These are phyloP conservation scores for Leccinum sublutescens DNA, from an alignment of 768 basidiomycete genomes.

Conservation along the genomic window DNA sequence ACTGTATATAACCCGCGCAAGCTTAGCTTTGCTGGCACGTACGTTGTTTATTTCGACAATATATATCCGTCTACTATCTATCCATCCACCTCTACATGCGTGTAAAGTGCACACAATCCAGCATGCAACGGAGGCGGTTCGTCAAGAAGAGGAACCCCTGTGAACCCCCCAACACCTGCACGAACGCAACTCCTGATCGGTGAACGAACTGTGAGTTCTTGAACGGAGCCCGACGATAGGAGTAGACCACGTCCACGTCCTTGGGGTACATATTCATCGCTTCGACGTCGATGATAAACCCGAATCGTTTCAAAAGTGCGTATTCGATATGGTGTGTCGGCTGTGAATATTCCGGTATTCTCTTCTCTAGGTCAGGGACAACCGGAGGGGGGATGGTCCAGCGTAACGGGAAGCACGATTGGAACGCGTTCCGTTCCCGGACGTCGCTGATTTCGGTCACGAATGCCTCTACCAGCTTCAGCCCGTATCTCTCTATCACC, in stretches of 20 bases:
- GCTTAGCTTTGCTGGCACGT: too few species aligned
- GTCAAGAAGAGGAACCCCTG: conserved; percentile 88
- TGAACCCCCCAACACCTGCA: conserved; percentile 78
- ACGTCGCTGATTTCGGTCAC: conserved; percentile 91
- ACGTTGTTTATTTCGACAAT: too few species aligned
- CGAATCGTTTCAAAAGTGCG: conserved; percentile 69
- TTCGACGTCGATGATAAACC: conserved; percentile 84
- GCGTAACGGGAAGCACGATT: conserved; percentile 82
- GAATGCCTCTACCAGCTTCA: conserved; percentile 91
- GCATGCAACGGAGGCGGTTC: conserved; percentile 54
- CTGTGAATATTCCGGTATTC: conserved; percentile 66
- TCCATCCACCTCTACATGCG: too few species aligned
- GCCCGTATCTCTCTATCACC: conserved; percentile 82
- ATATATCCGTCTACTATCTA: too few species aligned
- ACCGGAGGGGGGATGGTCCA: conserved; percentile 75
- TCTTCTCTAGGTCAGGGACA: conserved; percentile 64
- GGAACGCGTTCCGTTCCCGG: conserved; percentile 82
- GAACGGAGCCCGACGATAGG: conserved; percentile 78
- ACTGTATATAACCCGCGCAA: too few species aligned
- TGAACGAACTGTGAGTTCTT: conserved; percentile 91
- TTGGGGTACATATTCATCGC: conserved; percentile 74
- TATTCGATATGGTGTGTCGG: conserved; percentile 78
- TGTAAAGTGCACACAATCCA: too few species aligned
- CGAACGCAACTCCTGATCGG: conserved; percentile 83
- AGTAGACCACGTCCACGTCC: conserved; percentile 82